Evolutionary conservation across 345 rosid genomes (phyloP), one percentile per base, ranked within the genome.

Genomic region (Brassica carinata): DNA sequence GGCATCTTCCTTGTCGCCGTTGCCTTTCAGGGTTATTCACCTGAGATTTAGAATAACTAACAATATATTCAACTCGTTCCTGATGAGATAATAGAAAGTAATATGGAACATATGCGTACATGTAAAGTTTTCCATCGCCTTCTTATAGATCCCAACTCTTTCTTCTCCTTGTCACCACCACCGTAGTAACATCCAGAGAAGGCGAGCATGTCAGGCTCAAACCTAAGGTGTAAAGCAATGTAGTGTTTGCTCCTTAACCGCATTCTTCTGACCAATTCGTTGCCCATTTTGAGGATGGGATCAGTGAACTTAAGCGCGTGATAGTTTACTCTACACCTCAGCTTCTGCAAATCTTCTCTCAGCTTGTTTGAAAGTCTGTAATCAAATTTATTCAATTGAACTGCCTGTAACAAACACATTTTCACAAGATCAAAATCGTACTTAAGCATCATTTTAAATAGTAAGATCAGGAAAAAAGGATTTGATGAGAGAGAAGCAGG

Each of bases 101-200:
- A 0, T 17, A 0, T 17, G 38, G n/a, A 15, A 64, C 7, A 57
- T 27, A 72, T 33, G 40, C 96, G 75, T 85, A 96, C 98, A 87
- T 92, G 99, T 85, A 94, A 86, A 75, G 94, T 94, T 82, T 96
- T 96, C 99, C 99, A 96, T 86, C 99, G 90, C 86, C 83, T 94
- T 51, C 98, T 85, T 83, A 96, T 94, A 6, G 94, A 86, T 79
- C 93, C 94, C 19, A 96, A 78, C 69, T 92, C 97, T 81, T 79
- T 87, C 63, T 82, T 90, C 86, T 96, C 99, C 85, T 85, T 86
- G 51, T 94, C 98, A 77, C 97, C 99, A 71, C 99, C 99, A 33
- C 99, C 98, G 36, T 96, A 96, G 85, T 96, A 87, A 80, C 99
- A 96, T 71, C 99, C 98, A 7, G 99, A 96, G 90, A 96, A 94